These are phyloP conservation scores for Helianthus annuus DNA, from an alignment of 129 eudicot genomes.

Conservation along the genomic window HanXRQr2.0-SUNRISE NC_035442.2:115419053-115419552, in stretches of 20 bases:
- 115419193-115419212: too few relatives aligned
- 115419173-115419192: background rate
- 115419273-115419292: background rate
- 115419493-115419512: conserved; percentile 62
- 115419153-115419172: conserved; percentile 9
- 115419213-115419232: too few relatives aligned
- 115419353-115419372: conserved; percentile 24
- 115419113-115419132: background rate
- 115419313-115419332: conserved; percentile 24
- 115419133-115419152: conserved; percentile 12
- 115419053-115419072: too few relatives aligned
- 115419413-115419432: conserved; percentile 4
- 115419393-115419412: background rate
- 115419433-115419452: background rate
- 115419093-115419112: conserved; percentile 17
- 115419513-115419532: conserved; percentile 78
- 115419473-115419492: background rate
- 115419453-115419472: conserved; percentile 15
- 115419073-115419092: too few relatives aligned
- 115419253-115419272: background rate
- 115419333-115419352: background rate
- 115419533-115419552: conserved; percentile 90
- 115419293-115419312: conserved; percentile 22
- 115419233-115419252: too few relatives aligned
- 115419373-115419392: conserved; percentile 4